Evolutionary conservation across 805 yeast genomes (phyloP).

Genomic region (Ogataea ramenticola): DNA sequence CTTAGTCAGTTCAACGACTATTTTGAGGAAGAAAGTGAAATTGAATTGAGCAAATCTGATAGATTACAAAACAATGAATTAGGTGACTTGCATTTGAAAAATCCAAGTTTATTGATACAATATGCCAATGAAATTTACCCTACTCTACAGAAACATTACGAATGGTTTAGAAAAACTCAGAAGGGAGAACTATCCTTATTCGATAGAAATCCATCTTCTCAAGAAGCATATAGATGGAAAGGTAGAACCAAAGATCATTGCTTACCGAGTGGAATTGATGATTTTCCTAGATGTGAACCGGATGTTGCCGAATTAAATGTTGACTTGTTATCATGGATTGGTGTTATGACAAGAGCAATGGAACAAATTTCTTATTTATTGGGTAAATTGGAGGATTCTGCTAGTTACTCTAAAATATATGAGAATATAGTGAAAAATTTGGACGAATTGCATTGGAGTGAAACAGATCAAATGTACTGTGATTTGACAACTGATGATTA

Average conservation of each 20-base stretch:
- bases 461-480: slow-evolving; percentile 60
- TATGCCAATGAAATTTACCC: slow-evolving; percentile 71
- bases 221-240: slow-evolving; percentile 85
- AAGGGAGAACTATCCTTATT: slow-evolving; percentile 66
- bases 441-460: slow-evolving; percentile 77
- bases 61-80: slow-evolving; percentile 25
- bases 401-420: slow-evolving; percentile 46
- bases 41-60: slow-evolving; percentile 7
- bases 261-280: slow-evolving; percentile 90
- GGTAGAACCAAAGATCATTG: slow-evolving; percentile 85
- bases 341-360: slow-evolving; percentile 84
- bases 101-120: slow-evolving; percentile 51
- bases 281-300: slow-evolving; percentile 85
- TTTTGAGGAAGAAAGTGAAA: not conserved
- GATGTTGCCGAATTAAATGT: slow-evolving; percentile 88
- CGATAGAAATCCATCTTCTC: slow-evolving; percentile 45
- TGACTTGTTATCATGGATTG: slow-evolving; percentile 89
- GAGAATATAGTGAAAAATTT: slow-evolving; percentile 54
- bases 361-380: slow-evolving; percentile 60
- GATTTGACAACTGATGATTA: slow-evolving; percentile 78
- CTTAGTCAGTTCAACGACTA: not conserved
- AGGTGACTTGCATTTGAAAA: slow-evolving; percentile 45
- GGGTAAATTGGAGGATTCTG: slow-evolving; percentile 50
- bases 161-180: slow-evolving; percentile 82
- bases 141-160: slow-evolving; percentile 64